phyloP scores from a whole-genome alignment of 192 early-diverging fungal genomes.

The Linnemannia elongata region DNA sequence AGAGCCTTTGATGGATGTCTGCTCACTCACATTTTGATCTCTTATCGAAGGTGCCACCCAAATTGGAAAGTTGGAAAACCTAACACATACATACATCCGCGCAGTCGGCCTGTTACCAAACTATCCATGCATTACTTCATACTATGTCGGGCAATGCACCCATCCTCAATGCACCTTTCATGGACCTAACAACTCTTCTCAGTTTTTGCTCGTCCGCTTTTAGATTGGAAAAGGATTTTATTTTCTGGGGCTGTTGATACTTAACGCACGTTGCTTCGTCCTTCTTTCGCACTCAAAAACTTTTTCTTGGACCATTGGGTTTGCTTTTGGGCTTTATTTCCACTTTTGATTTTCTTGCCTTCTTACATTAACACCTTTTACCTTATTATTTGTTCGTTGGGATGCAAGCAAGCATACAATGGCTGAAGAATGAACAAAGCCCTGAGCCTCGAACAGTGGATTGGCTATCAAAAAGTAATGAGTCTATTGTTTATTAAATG shows the following conservation, averaged over 20 bases:
- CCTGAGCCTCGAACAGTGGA: background rate
- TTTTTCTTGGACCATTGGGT: background rate
- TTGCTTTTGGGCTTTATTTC: background rate
- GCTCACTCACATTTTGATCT: background rate
- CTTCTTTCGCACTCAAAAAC: background rate
- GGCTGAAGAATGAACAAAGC: background rate
- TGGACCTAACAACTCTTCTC: background rate
- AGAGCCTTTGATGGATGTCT: background rate
- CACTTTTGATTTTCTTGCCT: background rate
- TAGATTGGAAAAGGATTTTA: background rate
- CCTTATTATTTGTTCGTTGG: background rate
- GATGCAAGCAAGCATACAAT: background rate
- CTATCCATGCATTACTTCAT: background rate
- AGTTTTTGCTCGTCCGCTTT: background rate
- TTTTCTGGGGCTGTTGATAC: background rate
- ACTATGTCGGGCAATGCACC: background rate
- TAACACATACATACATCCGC: background rate
- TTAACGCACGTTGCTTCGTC: background rate
- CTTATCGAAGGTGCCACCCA: background rate
- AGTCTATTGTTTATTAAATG: too few relatives aligned
- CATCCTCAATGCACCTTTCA: background rate
- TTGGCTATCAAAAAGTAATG: background rate
- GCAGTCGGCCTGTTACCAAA: background rate
- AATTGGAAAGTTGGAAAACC: background rate
- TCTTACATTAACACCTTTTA: background rate